Percentiles rank a stretch among this genome's conserved stretches.
Conservation (phyloP, 257 asterid species). For the Solanum ossicruentum region DNA sequence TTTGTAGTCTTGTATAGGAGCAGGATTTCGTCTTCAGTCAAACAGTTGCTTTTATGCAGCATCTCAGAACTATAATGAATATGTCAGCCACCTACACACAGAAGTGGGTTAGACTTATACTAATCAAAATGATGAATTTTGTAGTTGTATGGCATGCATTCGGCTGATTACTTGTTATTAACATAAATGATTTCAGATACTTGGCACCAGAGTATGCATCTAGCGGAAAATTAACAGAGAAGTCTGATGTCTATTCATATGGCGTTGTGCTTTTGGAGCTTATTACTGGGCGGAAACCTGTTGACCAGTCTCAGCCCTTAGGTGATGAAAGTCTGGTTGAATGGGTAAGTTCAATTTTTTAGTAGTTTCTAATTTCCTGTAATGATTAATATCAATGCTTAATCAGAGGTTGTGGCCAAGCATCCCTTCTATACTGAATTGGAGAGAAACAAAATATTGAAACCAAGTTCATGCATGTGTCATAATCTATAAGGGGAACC, state of each 20-base stretch:
- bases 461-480: background rate
- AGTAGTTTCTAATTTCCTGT: background rate
- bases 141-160: background rate
- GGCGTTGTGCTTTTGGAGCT: conserved; percentile 89
- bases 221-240: conserved; percentile 76
- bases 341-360: conserved; percentile 41
- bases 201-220: conserved; percentile 92
- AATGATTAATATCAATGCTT: background rate
- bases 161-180: background rate
- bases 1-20: background rate
- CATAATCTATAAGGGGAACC: background rate
- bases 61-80: background rate
- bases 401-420: background rate
- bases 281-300: conserved; percentile 81
- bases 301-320: conserved; percentile 69
- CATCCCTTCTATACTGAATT: background rate
- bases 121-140: background rate
- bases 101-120: background rate
- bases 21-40: background rate
- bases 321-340: conserved; percentile 90
- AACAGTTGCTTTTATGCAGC: background rate
- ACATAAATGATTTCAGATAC: conserved; percentile 42
- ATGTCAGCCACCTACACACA: background rate
- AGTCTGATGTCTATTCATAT: conserved; percentile 73
- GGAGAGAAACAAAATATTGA: background rate